Percentiles rank a stretch among this genome's conserved stretches.
These are phyloP conservation scores for Malassezia globosa DNA, from an alignment of 1,284 basidiomycete species.

Conservation along the genomic window DNA sequence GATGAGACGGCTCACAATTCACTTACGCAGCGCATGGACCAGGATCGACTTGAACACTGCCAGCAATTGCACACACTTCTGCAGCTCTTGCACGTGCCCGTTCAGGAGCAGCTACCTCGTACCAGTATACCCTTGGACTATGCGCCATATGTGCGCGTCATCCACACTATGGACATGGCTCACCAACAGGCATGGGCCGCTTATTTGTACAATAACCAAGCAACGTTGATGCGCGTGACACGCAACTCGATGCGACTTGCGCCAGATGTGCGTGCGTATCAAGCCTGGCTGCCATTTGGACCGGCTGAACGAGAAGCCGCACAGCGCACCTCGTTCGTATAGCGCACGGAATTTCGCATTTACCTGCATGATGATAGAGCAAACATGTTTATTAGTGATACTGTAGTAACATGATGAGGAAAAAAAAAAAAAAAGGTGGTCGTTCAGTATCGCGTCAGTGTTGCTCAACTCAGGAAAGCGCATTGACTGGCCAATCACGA, in stretches of 20 bases:
- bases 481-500: no score
- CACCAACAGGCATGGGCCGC: neutral
- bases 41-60: slow-evolving; percentile 1
- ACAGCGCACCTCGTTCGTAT: neutral
- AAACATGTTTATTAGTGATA: no score
- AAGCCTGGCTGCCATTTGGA: slow-evolving; percentile 18
- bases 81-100: slow-evolving; percentile 2
- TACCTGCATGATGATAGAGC: no score
- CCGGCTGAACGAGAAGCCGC: slow-evolving; percentile 12
- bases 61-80: neutral
- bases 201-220: slow-evolving; percentile 1
- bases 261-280: neutral
- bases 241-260: slow-evolving; percentile 15
- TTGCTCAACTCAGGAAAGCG: no score
- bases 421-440: no score
- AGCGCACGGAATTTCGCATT: no score
- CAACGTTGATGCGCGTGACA: slow-evolving; percentile 6
- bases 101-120: slow-evolving; percentile 9
- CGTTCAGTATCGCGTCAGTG: no score
- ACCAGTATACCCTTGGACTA: slow-evolving; percentile 2
- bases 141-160: slow-evolving; percentile 12
- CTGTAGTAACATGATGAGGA: no score
- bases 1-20: no score
- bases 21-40: slow-evolving; percentile 6
- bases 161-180: neutral